phyloP scores from a whole-genome alignment of 1,139 yeast genomes.

The Kluyveromyces sp. region DNA sequence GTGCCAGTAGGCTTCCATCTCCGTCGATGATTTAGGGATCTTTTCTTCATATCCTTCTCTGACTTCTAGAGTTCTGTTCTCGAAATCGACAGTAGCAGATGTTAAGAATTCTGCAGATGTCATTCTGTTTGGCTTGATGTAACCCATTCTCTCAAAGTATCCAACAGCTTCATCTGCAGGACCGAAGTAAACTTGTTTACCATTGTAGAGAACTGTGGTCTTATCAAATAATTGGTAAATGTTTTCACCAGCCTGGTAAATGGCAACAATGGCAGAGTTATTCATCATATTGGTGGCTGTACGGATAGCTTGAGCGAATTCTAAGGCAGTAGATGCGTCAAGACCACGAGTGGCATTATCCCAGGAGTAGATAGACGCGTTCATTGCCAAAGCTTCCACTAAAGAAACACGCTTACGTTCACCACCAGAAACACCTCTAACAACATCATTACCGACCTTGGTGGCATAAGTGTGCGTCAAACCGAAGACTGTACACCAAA shows the following conservation, averaged over 20 bases:
- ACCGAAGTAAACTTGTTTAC: constrained; percentile 55
- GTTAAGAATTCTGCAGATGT: constrained; percentile 62
- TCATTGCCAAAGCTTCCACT: constrained; percentile 54
- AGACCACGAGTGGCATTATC: constrained; percentile 77
- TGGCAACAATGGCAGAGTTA: constrained; percentile 52
- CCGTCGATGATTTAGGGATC: constrained; percentile 51
- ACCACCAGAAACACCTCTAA: constrained; percentile 61
- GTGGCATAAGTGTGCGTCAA: constrained; percentile 48
- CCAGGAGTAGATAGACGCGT: constrained; percentile 57
- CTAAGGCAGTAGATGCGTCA: constrained; percentile 68
- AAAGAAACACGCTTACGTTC: constrained; percentile 57
- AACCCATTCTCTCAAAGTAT: constrained; percentile 56
- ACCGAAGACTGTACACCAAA: constrained; percentile 52
- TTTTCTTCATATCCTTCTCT: constrained; percentile 50
- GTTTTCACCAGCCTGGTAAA: constrained; percentile 64
- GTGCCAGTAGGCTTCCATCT: constrained; percentile 50
- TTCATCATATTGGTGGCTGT: constrained; percentile 50
- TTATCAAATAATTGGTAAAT: constrained; percentile 57
- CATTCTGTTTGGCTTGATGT: constrained; percentile 51
- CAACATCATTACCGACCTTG: constrained; percentile 53
- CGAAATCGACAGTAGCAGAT: constrained; percentile 44
- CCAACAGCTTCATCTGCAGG: constrained; percentile 45
- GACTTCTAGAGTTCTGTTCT: constrained; percentile 27
- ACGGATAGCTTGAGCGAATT: constrained; percentile 54
- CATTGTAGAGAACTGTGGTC: constrained; percentile 52